Evolutionary conservation across 768 basidiomycete species (phyloP), one percentile per base, ranked within the genome.

Genomic region (Boletus sensibilis): DNA sequence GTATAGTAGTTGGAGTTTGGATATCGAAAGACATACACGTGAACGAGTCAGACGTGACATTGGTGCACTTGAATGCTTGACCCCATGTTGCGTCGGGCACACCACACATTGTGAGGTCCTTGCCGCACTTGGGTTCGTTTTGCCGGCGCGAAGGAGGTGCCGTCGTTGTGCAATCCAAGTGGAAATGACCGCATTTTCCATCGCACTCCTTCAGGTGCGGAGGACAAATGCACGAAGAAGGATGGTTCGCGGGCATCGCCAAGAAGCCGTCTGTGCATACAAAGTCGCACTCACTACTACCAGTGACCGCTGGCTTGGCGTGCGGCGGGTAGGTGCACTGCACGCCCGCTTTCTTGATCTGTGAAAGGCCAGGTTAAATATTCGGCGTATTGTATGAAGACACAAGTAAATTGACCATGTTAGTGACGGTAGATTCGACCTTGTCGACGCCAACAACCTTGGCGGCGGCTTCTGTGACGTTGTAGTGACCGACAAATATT

Each of bases 271-370:
- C 63, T 4, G 13, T 53, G 52, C 74, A 74, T 12, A 63, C 8
- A 53, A 71, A 75, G 48, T 58, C 60, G 35, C 75, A 77, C 18
- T 56, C 65, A 18, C 63, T 57, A 21, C 38, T 53, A 4, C 34
- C 5, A 10, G 61, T 57, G 49, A 64, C 67, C 4, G 59, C 34
- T 12, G 68, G 58, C 8, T 29, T 45, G 0, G 65, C 58, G 45
- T 76, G 71, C n/a, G 52, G 53, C 9, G 76, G 76, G 54, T 70
- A 75, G 8, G 63, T 48, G 54, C 76, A 76, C 37, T 67, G 38
- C 29, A 61, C 38, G 38, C 64, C 64, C 0, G 43, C 25, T 27
- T 40, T 38, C 44, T 65, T 61, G 51, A 74, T 63, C 75, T 74
- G 34, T 20, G 12, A 52, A 39, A 38, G 31, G 16, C 0, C 5